These are phyloP conservation scores for Tardiomyces digboiensis DNA, from an alignment of 1,139 yeast genomes.

Conservation along the genomic window DNA sequence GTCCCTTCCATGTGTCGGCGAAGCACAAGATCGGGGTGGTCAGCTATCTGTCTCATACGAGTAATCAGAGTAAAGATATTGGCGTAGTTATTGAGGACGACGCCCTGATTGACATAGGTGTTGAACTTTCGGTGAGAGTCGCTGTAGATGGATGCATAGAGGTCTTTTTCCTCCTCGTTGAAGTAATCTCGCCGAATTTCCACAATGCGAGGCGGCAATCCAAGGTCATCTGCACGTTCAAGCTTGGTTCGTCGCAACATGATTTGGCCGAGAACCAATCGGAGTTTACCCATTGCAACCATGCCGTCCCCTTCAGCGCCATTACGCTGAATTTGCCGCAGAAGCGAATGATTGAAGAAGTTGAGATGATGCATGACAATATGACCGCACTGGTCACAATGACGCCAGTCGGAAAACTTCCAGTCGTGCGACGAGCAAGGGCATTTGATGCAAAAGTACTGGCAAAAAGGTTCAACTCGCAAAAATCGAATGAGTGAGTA, in stretches of 20 bases:
- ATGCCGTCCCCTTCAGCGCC: constrained; percentile 78
- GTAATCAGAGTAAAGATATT: constrained; percentile 93
- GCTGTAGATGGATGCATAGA: constrained; percentile 78
- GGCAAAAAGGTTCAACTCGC: constrained; percentile 76
- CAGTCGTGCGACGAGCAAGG: constrained; percentile 74
- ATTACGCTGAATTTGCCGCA: constrained; percentile 80
- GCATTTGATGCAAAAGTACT: constrained; percentile 87
- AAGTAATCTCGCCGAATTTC: constrained; percentile 79
- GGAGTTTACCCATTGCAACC: constrained; percentile 67
- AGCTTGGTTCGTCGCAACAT: constrained; percentile 93
- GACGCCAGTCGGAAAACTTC: constrained; percentile 54
- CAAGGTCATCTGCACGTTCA: constrained; percentile 95
- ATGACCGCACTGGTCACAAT: constrained; percentile 80
- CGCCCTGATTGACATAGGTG: constrained; percentile 91
- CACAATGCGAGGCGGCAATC: constrained; percentile 72
- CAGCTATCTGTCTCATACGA: constrained; percentile 95
- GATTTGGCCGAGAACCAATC: constrained; percentile 58
- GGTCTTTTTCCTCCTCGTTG: constrained; percentile 90
- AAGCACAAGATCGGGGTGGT: constrained; percentile 92
- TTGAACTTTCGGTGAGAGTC: constrained; percentile 77
- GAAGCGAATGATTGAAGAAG: constrained; percentile 89
- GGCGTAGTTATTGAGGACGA: constrained; percentile 89
- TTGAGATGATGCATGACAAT: constrained; percentile 92
- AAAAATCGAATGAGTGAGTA: constrained; percentile 82
- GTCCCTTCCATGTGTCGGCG: constrained; percentile 41